These are phyloP conservation scores for Polyplosphaeria fusca DNA, from an alignment of 495 filamentous ascomycete genomes.

Conservation along the genomic window DNA sequence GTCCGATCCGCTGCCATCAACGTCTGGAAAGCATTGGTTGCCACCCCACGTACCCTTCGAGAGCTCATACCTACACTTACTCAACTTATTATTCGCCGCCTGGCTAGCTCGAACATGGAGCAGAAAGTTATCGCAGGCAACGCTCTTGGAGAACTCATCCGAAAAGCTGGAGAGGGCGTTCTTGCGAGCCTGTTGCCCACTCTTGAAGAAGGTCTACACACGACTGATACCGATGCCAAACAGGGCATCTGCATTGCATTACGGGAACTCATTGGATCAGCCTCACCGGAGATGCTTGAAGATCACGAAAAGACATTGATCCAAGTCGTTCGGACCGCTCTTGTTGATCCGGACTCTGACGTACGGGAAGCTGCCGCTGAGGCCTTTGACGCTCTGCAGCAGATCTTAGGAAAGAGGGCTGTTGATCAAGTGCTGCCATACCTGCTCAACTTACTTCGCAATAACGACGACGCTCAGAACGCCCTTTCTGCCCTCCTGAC, in stretches of 20 bases:
- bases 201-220: conserved; percentile 87
- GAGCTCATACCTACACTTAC: conserved; percentile 92
- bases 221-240: conserved; percentile 87
- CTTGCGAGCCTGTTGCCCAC: conserved; percentile 83
- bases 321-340: conserved; percentile 85
- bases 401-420: conserved; percentile 86
- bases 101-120: conserved; percentile 95
- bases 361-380: conserved; percentile 95
- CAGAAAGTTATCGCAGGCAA: conserved; percentile 98
- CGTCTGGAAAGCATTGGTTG: conserved; percentile 96
- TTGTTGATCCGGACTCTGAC: conserved; percentile 83
- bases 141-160: conserved; percentile 89
- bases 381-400: conserved; percentile 91
- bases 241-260: conserved; percentile 97
- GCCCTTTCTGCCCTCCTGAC: conserved; percentile 89
- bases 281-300: conserved; percentile 81
- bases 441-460: conserved; percentile 80
- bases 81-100: conserved; percentile 87
- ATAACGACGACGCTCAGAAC: conserved; percentile 83
- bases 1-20: conserved; percentile 86
- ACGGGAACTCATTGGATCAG: conserved; percentile 88
- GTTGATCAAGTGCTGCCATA: conserved; percentile 93
- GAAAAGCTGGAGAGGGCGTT: conserved; percentile 93
- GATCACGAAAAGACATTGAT: conserved; percentile 95
- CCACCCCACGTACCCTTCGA: conserved; percentile 87